Evolutionary conservation across 2,329 filamentous ascomycete genomes (phyloP), one percentile per base, ranked within the genome.

Genomic region (Pestalotiopsis sp.): DNA sequence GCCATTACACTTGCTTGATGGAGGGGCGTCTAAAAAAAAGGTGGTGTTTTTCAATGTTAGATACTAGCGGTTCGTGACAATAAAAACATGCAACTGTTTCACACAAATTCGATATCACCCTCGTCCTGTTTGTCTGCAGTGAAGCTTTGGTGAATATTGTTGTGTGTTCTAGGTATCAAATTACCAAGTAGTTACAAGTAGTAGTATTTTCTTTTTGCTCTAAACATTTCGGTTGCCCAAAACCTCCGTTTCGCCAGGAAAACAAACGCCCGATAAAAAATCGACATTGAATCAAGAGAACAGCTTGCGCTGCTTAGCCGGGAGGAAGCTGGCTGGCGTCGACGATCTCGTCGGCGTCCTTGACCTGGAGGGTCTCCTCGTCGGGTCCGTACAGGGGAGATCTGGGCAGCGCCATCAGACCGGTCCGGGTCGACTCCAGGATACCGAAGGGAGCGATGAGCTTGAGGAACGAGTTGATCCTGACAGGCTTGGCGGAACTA

Each of bases 381-480:
- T 94, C 93, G 27, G 89, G 87, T 69, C 90, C 92, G 71, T 93
- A 90, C 61, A 99, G 89, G 52, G 96, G 96, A 45, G 96, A 97
- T 73, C 96, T 92, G 68, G 96, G 96, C 73, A 99, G 87, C 62
- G 96, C 96, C 95, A 98, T 99, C 69, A 99, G 87, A 80, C 96
- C 96, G 68, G 96, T 98, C 70, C 96, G 90, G 65, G 95, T 94
- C 65, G 95, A 98, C 84, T 99, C 96, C 65, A 99, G 88, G 75
- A 99, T 97, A 78, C 96, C 96, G 80, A 98, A 99, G 13, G 95
- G 95, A 68, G 90, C 87, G 77, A 99, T 91, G 71, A 99, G 88
- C 85, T 98, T 99, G 83, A 99, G 92, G 86, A 98, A 99, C 2
- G 94, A 97, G 83, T 99, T 94, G 78, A 99, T 97, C 82, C 96